Base-by-base conservation (phyloP, 2,329 filamentous ascomycete genomes). In the Rhinocladiella similis region DNA sequence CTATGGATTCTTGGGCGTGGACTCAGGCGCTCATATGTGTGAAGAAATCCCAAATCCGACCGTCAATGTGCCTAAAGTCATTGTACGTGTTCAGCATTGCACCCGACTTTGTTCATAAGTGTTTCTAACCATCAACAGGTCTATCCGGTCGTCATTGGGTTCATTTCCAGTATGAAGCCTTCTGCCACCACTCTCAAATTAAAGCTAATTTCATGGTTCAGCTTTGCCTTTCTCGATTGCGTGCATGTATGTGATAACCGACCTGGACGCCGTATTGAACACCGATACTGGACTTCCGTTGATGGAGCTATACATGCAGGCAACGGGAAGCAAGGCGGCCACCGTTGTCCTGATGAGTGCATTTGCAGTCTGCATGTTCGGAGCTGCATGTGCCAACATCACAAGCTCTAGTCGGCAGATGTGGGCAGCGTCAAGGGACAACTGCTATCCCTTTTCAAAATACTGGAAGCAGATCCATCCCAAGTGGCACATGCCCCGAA, bases 291-390 rank as follows among this genome's bases (percentile, higher is more conserved):
- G 75, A 0, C 80, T 76, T 41, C 75, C 80, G 5, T 75, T 81
- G 64, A 74, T 79, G 63, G 75, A 81, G 39, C 76, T 81, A 27
- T 81, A 84, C 53, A 68, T 70, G 47, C 67, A 78, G 57, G 77
- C 75, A 7, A 79, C 77, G 1, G 64, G 68, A 13, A 78, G 73
- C 10, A 63, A 69, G 4, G 70, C 69, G 0, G 76, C 74, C 3
- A 76, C 79, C 1, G 76, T 75, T 2, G 71, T 75, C 13, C 76
- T 83, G 68, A 75, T 79, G 62, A 66, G 67, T 0, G 63, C 80
- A 47, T 72, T 81, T 56, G 70, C 80, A 18, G 29, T 60, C 19
- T 59, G 56, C 36, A 60, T 60, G 19, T 60, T 60, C 19, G 57
- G 53, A 4, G 50, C 43, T 35, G 55, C 55, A 3, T 49, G 42